Conservation (phyloP, 345 rosid species). For the Eutrema heterophyllum region DNA sequence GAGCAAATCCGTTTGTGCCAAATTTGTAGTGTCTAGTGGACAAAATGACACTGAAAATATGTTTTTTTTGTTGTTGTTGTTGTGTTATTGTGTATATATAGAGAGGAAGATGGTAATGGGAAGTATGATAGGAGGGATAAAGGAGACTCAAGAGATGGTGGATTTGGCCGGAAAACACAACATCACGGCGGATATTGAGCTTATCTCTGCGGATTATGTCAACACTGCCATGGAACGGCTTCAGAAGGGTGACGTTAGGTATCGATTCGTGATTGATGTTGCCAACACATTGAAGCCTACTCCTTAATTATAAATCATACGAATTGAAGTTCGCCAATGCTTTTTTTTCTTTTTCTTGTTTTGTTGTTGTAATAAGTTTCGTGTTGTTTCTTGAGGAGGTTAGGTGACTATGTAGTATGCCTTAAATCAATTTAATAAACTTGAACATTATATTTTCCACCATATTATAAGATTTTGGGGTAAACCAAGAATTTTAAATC, state of each 20-base stretch:
- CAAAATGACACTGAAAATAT: neutral
- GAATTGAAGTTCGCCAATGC: neutral
- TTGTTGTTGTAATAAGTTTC: neutral
- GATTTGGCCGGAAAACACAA: conserved; percentile 48
- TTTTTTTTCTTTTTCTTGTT: neutral
- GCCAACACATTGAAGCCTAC: conserved; percentile 40
- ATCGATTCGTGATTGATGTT: conserved; percentile 57
- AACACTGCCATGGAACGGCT: conserved; percentile 52
- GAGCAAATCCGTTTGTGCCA: neutral
- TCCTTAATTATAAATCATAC: neutral
- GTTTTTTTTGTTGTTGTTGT: neutral
- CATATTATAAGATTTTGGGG: neutral
- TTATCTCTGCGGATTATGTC: conserved; percentile 42
- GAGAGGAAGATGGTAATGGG: conserved; percentile 47
- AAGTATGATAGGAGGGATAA: conserved; percentile 44
- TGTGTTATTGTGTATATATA: conserved; percentile 6
- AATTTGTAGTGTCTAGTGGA: neutral
- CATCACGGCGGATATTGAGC: conserved; percentile 48
- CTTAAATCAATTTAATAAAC: neutral
- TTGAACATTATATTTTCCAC: neutral
- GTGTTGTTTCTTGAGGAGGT: neutral
- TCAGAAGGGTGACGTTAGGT: conserved; percentile 40
- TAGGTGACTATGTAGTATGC: neutral
- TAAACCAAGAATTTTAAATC: neutral
- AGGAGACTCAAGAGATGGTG: conserved; percentile 59